Conservation (phyloP, 805 yeast genomes). For the Saccharomycopsis javanensis region DNA sequence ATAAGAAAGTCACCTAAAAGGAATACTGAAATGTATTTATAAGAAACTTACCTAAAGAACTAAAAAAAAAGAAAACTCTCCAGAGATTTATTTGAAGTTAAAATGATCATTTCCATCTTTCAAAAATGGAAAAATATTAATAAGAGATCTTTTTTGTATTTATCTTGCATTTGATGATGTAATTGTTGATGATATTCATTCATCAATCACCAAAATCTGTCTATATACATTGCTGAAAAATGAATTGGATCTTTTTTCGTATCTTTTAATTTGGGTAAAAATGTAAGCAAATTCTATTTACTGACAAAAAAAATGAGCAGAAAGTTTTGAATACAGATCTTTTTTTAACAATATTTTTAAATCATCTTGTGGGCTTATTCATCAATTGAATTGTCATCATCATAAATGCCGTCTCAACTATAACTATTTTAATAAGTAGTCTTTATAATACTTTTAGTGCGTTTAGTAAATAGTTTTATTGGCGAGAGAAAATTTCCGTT, state of each 20-base stretch:
- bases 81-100: background rate
- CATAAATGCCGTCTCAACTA: background rate
- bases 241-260: no score
- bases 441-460: background rate
- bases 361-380: background rate
- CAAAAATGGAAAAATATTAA: background rate
- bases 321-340: no score
- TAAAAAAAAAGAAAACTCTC: no score
- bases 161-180: background rate
- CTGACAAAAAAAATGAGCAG: no score
- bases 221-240: background rate
- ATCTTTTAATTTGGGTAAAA: no score
- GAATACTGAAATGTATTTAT: background rate
- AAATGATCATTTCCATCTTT: background rate
- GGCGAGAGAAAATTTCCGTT: background rate
- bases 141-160: background rate
- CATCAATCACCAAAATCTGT: background rate
- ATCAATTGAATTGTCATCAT: no score
- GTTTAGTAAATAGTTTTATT: background rate
- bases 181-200: background rate
- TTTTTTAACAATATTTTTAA: no score
- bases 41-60: background rate
- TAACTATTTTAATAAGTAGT: background rate
- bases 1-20: no score
- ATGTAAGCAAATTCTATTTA: no score